These are phyloP conservation scores for Curvularia sp. DNA, from an alignment of 2,329 filamentous ascomycete genomes.

Conservation along the genomic window DNA sequence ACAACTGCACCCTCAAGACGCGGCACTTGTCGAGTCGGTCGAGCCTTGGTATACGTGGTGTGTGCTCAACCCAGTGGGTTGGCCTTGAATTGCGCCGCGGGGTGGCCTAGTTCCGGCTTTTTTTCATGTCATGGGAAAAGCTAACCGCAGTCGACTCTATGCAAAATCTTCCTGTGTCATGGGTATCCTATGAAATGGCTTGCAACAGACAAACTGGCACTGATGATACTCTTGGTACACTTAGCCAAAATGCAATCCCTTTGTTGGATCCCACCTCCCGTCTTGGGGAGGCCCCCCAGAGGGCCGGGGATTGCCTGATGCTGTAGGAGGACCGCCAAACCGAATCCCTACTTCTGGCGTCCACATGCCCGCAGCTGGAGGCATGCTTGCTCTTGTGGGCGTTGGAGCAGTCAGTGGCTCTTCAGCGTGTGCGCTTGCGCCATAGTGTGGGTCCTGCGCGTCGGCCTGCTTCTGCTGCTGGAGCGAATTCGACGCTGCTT, in stretches of 20 bases:
- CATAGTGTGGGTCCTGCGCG: slow-evolving; percentile 67
- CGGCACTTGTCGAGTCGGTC: neutral
- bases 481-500: slow-evolving; percentile 50
- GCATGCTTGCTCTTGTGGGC: slow-evolving; percentile 50
- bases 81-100: neutral
- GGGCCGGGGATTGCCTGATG: slow-evolving; percentile 41
- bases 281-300: slow-evolving; percentile 46
- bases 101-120: neutral
- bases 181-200: slow-evolving; percentile 6
- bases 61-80: neutral
- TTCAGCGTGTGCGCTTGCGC: slow-evolving; percentile 53
- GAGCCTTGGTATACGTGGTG: neutral
- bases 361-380: slow-evolving; percentile 68
- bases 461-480: slow-evolving; percentile 58
- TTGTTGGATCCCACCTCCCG: slow-evolving; percentile 50
- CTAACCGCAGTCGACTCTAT: neutral
- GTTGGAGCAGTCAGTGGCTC: slow-evolving; percentile 62
- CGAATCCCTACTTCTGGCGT: slow-evolving; percentile 80
- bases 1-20: neutral
- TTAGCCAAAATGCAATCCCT: slow-evolving; percentile 51
- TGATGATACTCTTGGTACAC: neutral
- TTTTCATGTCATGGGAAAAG: neutral
- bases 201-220: neutral
- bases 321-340: slow-evolving; percentile 63
- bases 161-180: slow-evolving; percentile 1